Percentiles rank a stretch among this genome's conserved stretches.
Evolutionary conservation across 2,329 filamentous ascomycete species (phyloP).

Genomic region (Diplodia corticola): DNA sequence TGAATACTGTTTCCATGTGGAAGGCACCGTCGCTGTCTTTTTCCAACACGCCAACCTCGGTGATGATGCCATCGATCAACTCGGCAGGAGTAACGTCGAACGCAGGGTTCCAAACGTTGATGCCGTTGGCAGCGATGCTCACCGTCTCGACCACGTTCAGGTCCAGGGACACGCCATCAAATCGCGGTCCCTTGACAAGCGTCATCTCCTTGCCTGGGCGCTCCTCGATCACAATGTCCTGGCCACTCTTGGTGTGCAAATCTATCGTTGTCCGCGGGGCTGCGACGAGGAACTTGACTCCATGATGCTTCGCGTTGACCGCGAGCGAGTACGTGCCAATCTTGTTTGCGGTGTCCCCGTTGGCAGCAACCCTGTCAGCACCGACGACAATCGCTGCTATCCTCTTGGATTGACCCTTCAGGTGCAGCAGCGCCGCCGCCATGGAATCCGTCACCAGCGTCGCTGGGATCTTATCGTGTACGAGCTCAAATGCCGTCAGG

Average conservation of each 20-base stretch:
- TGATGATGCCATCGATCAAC: slow-evolving; percentile 91
- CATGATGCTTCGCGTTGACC: slow-evolving; percentile 84
- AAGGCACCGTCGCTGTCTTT: slow-evolving; percentile 73
- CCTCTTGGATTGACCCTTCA: slow-evolving; percentile 59
- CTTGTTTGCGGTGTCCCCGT: slow-evolving; percentile 98
- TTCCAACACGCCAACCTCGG: slow-evolving; percentile 83
- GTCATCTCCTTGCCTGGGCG: slow-evolving; percentile 80
- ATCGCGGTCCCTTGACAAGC: slow-evolving; percentile 74
- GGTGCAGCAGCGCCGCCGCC: slow-evolving; percentile 80
- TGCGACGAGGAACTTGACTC: slow-evolving; percentile 91
- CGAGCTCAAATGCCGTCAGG: slow-evolving; percentile 93
- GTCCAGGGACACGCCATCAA: slow-evolving; percentile 64
- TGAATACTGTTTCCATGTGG: slow-evolving; percentile 51
- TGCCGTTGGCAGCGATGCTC: slow-evolving; percentile 73
- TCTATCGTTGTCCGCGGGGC: slow-evolving; percentile 95
- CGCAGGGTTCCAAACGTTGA: slow-evolving; percentile 92
- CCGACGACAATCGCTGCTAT: slow-evolving; percentile 90
- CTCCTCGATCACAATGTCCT: slow-evolving; percentile 87
- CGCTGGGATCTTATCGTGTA: slow-evolving; percentile 86
- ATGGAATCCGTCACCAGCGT: slow-evolving; percentile 96
- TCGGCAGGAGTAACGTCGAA: slow-evolving; percentile 92
- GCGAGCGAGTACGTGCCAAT: slow-evolving; percentile 93
- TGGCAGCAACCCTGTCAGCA: slow-evolving; percentile 90
- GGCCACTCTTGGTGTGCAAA: slow-evolving; percentile 72
- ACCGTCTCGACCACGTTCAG: slow-evolving; percentile 66